Evolutionary conservation across 2,329 filamentous ascomycete genomes (phyloP).

Genomic region (Colletotrichum sp.): DNA sequence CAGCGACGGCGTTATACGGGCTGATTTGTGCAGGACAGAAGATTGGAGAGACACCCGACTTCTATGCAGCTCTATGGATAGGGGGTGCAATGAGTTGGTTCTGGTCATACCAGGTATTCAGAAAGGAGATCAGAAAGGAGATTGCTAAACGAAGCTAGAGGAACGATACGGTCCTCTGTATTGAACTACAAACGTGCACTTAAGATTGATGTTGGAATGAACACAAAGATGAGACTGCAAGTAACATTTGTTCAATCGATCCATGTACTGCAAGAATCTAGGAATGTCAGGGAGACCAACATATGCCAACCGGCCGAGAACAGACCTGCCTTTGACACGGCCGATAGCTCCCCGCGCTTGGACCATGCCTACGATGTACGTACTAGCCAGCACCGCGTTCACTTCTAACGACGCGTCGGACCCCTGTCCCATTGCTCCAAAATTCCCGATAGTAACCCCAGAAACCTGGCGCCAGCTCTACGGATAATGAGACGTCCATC

Average conservation of each 20-base stretch:
- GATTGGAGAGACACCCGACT: not conserved
- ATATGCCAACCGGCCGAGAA: not conserved
- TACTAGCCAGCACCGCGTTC: not conserved
- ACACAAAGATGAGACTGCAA: not conserved
- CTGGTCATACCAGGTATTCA: not conserved
- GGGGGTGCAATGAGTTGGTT: not conserved
- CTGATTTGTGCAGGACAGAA: not conserved
- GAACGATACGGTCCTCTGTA: not conserved
- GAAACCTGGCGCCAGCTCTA: not conserved
- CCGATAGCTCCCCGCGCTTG: not conserved
- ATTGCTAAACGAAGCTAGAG: not conserved
- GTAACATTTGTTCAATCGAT: not conserved
- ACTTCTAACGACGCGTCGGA: not conserved
- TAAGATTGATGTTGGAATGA: not conserved
- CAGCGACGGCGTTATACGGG: constrained; percentile 19
- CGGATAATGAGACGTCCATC: not conserved
- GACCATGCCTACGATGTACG: not conserved
- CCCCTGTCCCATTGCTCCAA: not conserved
- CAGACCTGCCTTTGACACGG: not conserved
- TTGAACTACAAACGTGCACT: not conserved
- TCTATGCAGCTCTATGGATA: not conserved
- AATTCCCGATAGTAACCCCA: not conserved
- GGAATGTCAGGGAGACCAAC: not conserved
- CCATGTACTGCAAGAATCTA: not conserved
- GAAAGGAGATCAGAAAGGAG: not conserved